These are phyloP conservation scores for Stemphylium vesicarium DNA, from an alignment of 2,329 filamentous ascomycete genomes.

Conservation along the genomic window DNA sequence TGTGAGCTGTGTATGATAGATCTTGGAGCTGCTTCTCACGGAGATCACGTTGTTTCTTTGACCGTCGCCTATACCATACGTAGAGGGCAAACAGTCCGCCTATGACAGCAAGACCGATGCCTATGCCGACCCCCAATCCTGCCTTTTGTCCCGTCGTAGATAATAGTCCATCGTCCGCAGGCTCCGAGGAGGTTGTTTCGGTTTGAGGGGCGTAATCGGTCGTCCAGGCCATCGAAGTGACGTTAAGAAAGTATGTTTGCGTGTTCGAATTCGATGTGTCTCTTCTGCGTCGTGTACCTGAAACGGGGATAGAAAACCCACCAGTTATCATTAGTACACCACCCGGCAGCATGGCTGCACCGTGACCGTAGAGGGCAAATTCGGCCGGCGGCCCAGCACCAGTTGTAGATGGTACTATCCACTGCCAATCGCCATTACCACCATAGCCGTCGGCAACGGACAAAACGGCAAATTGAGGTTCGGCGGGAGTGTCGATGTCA, in stretches of 20 bases:
- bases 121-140: constrained; percentile 54
- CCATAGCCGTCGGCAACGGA: constrained; percentile 77
- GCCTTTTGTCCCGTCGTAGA: constrained; percentile 55
- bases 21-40: constrained; percentile 64
- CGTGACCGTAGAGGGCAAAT: constrained; percentile 66
- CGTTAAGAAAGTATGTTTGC: constrained; percentile 65
- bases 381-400: constrained; percentile 51
- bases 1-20: constrained; percentile 58
- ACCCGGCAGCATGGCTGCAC: constrained; percentile 66
- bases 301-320: constrained; percentile 60
- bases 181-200: constrained; percentile 14
- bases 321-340: constrained; percentile 67
- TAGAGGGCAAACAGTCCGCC: constrained; percentile 53
- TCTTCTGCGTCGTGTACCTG: constrained; percentile 46
- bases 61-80: constrained; percentile 54
- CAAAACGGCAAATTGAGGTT: constrained; percentile 80
- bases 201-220: constrained; percentile 61
- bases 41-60: constrained; percentile 48
- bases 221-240: constrained; percentile 65
- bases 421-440: constrained; percentile 67
- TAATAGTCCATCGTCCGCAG: constrained; percentile 40
- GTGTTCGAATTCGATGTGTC: constrained; percentile 48
- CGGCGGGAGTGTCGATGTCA: constrained; percentile 74
- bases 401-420: constrained; percentile 65
- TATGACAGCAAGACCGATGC: constrained; percentile 52